A percentile compares a stretch with the other conserved stretches of the same genome.
phyloP scores from a whole-genome alignment of 1,284 basidiomycete genomes.

The Boletus sp. region DNA sequence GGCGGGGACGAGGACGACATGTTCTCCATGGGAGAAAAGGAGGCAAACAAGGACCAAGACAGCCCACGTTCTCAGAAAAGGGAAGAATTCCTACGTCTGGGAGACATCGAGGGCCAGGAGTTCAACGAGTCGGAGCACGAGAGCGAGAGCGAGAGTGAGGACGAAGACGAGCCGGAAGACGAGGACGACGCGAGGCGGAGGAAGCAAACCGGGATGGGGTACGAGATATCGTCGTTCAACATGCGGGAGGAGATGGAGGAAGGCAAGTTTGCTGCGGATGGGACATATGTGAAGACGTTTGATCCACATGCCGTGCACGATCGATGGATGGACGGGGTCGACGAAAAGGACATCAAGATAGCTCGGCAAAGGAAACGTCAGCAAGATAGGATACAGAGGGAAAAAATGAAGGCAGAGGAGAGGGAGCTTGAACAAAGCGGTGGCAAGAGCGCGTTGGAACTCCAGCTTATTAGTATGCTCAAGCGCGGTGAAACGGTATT shows the following conservation, averaged over 20 bases:
- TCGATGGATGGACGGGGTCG: conserved; percentile 89
- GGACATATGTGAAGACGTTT: conserved; percentile 80
- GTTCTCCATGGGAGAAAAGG: conserved; percentile 70
- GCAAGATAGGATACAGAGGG: conserved; percentile 66
- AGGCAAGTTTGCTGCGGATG: conserved; percentile 94
- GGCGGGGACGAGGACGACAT: conserved; percentile 80
- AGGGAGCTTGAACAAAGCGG: conserved; percentile 58
- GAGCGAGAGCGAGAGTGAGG: conserved; percentile 46
- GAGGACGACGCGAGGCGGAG: conserved; percentile 73
- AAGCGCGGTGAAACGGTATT: conserved; percentile 89
- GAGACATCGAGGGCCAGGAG: conserved; percentile 95
- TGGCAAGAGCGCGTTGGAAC: conserved; percentile 66
- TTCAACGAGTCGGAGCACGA: conserved; percentile 58
- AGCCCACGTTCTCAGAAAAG: conserved; percentile 46
- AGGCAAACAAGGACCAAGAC: conserved; percentile 40
- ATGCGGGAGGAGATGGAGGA: conserved; percentile 99
- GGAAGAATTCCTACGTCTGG: conserved; percentile 76
- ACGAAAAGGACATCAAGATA: conserved; percentile 82
- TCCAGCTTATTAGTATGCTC: conserved; percentile 67
- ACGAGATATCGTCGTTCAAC: conserved; percentile 92
- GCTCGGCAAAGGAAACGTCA: conserved; percentile 70
- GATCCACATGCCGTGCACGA: conserved; percentile 93
- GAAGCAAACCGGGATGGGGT: conserved; percentile 88
- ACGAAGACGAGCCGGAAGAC: conserved; percentile 61
- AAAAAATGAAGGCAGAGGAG: conserved; percentile 72